Conservation (phyloP, 306 rosid species). For the Prunus mongolica region DNA sequence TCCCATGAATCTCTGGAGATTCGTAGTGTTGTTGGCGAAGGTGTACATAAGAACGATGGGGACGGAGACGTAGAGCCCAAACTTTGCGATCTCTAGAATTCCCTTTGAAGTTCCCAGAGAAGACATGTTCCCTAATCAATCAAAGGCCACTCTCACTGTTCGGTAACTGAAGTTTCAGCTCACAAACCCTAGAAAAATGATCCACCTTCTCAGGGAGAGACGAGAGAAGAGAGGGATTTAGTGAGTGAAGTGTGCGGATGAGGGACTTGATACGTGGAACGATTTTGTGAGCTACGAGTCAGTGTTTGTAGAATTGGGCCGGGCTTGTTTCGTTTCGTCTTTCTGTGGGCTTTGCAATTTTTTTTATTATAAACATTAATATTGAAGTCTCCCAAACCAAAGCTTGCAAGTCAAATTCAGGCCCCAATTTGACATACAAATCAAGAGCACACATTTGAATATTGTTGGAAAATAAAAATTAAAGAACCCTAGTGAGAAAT, state of each 20-base stretch:
- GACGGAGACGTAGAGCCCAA: conserved; percentile 65
- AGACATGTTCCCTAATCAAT: conserved; percentile 44
- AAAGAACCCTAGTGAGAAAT: too few species aligned
- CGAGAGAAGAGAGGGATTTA: neutral
- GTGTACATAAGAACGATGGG: conserved; percentile 77
- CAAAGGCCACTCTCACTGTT: neutral
- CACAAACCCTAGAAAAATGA: conserved; percentile 12
- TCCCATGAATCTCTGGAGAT: conserved; percentile 77
- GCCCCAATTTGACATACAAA: too few species aligned
- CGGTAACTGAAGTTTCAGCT: neutral
- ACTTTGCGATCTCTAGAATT: conserved; percentile 79
- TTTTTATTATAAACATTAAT: too few species aligned
- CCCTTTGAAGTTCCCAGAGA: conserved; percentile 73
- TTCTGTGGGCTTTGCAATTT: neutral
- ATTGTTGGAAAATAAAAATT: too few species aligned
- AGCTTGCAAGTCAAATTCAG: too few species aligned
- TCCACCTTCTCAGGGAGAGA: neutral
- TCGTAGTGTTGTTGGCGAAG: conserved; percentile 63
- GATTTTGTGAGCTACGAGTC: neutral
- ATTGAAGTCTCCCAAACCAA: too few species aligned
- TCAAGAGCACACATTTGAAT: too few species aligned
- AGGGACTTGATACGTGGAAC: neutral
- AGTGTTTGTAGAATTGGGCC: neutral
- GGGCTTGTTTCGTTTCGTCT: neutral
- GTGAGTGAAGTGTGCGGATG: neutral